Base-by-base conservation (phyloP, 2,329 filamentous ascomycete species). In the Colletotrichum brevisporum region DNA sequence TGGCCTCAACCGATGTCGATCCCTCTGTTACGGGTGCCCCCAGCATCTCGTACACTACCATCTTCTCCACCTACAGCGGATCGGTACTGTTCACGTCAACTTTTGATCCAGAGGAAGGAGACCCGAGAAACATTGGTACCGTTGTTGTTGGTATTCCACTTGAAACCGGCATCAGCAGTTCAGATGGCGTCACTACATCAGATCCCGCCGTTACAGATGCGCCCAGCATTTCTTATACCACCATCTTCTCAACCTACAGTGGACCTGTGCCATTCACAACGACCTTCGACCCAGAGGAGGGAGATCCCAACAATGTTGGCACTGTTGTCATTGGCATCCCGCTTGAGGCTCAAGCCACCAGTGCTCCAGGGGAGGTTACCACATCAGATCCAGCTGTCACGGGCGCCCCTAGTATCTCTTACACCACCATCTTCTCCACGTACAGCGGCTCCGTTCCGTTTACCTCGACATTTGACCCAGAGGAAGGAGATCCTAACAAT, bases 131-230 rank as follows among this genome's bases (percentile, higher is more conserved):
- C 47, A 10, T 55, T 18, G 21, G 21, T 5, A 36, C 31, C 2
- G 54, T 47, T 13, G 24, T 64, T 16, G n/a, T 64, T 16, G n/a
- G 47, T 6, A 6, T 56, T 18, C 36, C 58, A 2, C 27, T 55
- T 6, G 16, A 27, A 8, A 12, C 52, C 12, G 31, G 8, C 12
- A 13, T 13, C 6, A 39, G 27, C 8, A 18, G 18, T 24, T 31
- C 16, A 12, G 4, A 10, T n/a, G 5, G 43, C 47, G 10, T 60
- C 47, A 21, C 45, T 26, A 16, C 26, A 16, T 18, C 31, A 39
- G 47, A 18, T 26, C 16, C 31, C 2, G 18, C 27, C 12, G 27
- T 16, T 4, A 55, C 52, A 13, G 16, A 9, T 8, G 31, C 27
- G 10, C 57, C 58, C 6, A 26, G 47, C 13, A 13, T 26, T 12